Conservation (phyloP, 2,329 filamentous ascomycete genomes). For the Apiospora malaysiana region DNA sequence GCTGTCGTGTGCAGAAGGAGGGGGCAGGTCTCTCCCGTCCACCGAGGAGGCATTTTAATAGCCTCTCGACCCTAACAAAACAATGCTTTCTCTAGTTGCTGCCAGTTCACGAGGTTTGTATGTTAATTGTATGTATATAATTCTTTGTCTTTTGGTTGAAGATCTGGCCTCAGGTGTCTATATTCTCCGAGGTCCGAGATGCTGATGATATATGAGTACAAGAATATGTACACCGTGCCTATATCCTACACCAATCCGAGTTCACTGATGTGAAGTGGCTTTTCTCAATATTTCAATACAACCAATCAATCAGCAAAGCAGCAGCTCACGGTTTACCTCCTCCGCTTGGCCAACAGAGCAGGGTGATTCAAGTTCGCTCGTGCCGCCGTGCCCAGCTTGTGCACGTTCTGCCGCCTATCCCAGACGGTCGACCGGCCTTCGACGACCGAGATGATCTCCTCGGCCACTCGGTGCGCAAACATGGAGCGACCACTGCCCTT, state of each 20-base stretch:
- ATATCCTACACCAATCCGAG: constrained; percentile 8
- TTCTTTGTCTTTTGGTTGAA: constrained; percentile 12
- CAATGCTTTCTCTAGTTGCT: background rate
- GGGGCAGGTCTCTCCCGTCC: background rate
- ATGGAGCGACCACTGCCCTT: constrained; percentile 72
- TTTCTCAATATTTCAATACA: constrained; percentile 5
- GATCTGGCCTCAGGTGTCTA: background rate
- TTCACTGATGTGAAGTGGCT: background rate
- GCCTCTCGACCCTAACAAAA: background rate
- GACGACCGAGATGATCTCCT: constrained; percentile 85
- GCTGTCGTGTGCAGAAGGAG: background rate
- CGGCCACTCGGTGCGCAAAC: constrained; percentile 79
- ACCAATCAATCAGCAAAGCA: background rate
- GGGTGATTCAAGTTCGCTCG: constrained; percentile 71
- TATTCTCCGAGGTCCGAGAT: constrained; percentile 1
- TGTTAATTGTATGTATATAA: background rate
- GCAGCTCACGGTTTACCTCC: background rate
- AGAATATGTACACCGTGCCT: constrained; percentile 4
- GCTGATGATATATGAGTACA: constrained; percentile 17
- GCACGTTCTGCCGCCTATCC: constrained; percentile 78
- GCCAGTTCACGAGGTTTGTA: background rate
- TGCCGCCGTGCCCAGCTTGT: constrained; percentile 80
- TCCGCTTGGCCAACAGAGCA: constrained; percentile 20
- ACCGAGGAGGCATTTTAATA: too few relatives aligned
- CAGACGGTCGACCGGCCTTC: constrained; percentile 85